phyloP scores from a whole-genome alignment of 345 rosid species.

The Lepidium didymum region DNA sequence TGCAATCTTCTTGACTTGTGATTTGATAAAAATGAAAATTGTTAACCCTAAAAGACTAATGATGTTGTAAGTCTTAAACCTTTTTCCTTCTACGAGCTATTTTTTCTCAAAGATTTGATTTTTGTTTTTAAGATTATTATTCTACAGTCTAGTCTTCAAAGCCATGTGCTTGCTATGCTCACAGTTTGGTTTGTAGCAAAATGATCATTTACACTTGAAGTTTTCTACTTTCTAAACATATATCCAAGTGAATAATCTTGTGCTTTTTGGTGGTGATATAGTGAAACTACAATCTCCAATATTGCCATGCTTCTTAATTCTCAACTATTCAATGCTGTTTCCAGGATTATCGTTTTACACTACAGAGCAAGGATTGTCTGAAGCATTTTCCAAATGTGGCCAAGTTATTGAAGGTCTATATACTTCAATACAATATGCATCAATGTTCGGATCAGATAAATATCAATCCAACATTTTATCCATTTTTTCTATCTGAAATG shows the following conservation, averaged over 20 bases:
- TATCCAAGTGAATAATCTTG: background rate
- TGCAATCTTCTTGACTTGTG: background rate
- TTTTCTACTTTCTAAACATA: background rate
- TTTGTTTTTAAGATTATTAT: background rate
- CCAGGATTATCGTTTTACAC: slow-evolving; percentile 72
- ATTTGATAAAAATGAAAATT: background rate
- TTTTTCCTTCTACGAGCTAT: background rate
- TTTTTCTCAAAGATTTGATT: background rate
- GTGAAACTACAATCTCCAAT: background rate
- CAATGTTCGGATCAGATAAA: background rate
- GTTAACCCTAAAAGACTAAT: background rate
- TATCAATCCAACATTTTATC: background rate
- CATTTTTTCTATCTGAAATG: background rate
- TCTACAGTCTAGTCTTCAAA: background rate
- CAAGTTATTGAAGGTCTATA: slow-evolving; percentile 81
- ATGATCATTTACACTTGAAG: background rate
- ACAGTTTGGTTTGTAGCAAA: background rate
- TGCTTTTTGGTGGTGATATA: background rate
- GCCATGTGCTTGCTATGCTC: background rate
- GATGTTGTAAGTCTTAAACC: background rate
- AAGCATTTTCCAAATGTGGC: slow-evolving; percentile 71
- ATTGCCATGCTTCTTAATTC: background rate
- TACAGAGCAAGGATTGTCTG: slow-evolving; percentile 53
- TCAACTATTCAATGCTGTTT: background rate
- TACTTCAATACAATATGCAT: background rate